Base-by-base conservation (phyloP, 2,329 filamentous ascomycete species). In the Chalara sp. region DNA sequence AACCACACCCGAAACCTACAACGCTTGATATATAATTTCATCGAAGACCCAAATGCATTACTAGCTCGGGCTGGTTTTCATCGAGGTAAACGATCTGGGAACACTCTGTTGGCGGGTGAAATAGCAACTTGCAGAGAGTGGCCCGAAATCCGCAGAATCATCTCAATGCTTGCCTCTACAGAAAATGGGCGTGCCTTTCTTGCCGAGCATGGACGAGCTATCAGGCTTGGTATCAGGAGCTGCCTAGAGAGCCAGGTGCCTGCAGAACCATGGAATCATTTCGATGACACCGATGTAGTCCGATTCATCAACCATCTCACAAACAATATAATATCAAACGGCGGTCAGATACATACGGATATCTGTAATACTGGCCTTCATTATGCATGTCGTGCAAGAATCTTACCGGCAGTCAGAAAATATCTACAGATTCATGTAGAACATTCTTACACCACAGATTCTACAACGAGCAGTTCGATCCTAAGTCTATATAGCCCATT, bases 141-240 rank as follows among this genome's bases (percentile, higher is more conserved):
- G 21, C 21, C 21, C 21, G 21, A 44, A 6, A 32, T 55, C 42
- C 40, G 31, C 6, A 50, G 49, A 6, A 47, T 51, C 4, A 40
- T 58, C 35, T 51, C 53, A 2, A 50, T 58, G 37, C 47, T 61
- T 11, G 56, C 56, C 6, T 47, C 49, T 4, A 58, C 56, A 8
- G 28, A 6, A 4, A 35, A 57, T 46, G 56, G 57, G 10, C 57
- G 58, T 37, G 6, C 44, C 11, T 58, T 57, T 21, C 29, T 61
- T 7, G 35, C 44, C 5, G 10, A 6, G 2, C 44, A 46, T 32
- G 51, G 47, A 4, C 6, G 32, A 6, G 30, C 32, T 21, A 37
- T 59, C 21, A 5, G 41, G 6, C 32, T 30, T 31, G 46, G 43
- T 4, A 51, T 58, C 11, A 44, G 42, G n/a, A 13, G 3, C 4